Base-by-base conservation (phyloP, 2,329 filamentous ascomycete species). In the Magnaporthales sp. region DNA sequence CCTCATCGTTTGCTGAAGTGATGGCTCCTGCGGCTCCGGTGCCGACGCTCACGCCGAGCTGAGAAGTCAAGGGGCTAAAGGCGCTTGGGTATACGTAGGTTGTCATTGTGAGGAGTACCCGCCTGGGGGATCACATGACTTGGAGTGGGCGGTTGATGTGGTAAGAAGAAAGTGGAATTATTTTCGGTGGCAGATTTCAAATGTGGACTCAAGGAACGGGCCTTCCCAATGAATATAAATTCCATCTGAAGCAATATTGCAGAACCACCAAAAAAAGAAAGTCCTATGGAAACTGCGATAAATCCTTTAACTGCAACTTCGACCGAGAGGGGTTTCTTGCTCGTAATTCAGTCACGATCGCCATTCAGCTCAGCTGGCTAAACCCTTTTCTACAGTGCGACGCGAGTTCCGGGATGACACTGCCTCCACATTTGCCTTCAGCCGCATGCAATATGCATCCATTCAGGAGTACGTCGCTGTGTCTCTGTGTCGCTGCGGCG, bases 11-110 rank as follows among this genome's bases (percentile, higher is more conserved):
- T 26, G 31, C 30, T n/a, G 51, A 27, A 5, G 54, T 51, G 27
- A 66, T 24, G 27, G 32, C n/a, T 24, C 54, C 58, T 38, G 32
- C 61, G 15, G 24, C 26, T 26, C 4, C 60, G 66, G 30, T 24
- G 24, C 26, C 54, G 32, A 15, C 22, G 46, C 29, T 54, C 60
- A 58, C 54, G 31, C 22, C 46, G 60, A 66, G 24, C 32, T 24
- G 67, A 60, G 9, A 54, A 26, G 63, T 67, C 66, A 51, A 61
- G 19, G 63, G 63, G 62, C 60, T 67, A 38, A 62, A 62, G 11
- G 58, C 30, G 24, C 19, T 32, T 5, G 31, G 60, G 27, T 60
- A 58, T n/a, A 65, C n/a, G 51, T 65, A 58, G 19, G 46, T 65
- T 8, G 46, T 65, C 56, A 60, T 60, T 26, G 56, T 29, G 9